Base-by-base conservation (phyloP, 495 filamentous ascomycete species). In the Darksidea phi region DNA sequence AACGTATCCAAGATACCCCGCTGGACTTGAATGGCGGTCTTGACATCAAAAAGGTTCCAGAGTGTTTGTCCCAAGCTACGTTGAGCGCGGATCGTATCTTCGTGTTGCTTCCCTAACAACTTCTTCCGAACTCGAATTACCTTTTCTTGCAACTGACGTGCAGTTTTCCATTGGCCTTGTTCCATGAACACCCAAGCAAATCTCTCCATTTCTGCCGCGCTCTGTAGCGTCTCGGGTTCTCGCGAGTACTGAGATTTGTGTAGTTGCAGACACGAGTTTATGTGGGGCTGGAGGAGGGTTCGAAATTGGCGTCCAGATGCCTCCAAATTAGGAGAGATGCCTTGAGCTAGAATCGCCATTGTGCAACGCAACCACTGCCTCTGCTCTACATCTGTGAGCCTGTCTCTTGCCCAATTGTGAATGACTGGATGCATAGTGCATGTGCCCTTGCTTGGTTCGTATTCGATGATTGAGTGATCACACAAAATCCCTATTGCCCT, bases 351-450 rank as follows among this genome's bases (percentile, higher is more conserved):
- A 21, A 68, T 53, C 2, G 37, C 38, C 28, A 49, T 32, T 61
- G 67, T n/a, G 47, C 20, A 24, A 59, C 55, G 15, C 42, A 36
- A 45, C 52, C 52, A 55, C 24, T 45, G 52, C 37, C 25, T 55
- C 21, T 55, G 52, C 21, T 75, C 70, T 41, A 75, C 66, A 23
- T 58, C 24, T 1, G 57, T 55, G 5, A 72, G 67, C 48, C 75
- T 59, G 26, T 77, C 63, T 49, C 75, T 60, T 0, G 68, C 73
- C 75, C 75, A 79, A 18, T 43, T 60, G 38, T 79, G 75, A 12
- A 77, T 70, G 11, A 75, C 48, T 20, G 74, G 73, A 63, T 77
- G 75, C 71, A 79, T 77, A 15, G 67, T 72, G 47, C 75, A 77
- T 24, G 52, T 42, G 4, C 34, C 52, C 8, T 42, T 55, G 2